These are phyloP conservation scores for Penicillium alfredii DNA, from an alignment of 495 filamentous ascomycete species.

Conservation along the genomic window DNA sequence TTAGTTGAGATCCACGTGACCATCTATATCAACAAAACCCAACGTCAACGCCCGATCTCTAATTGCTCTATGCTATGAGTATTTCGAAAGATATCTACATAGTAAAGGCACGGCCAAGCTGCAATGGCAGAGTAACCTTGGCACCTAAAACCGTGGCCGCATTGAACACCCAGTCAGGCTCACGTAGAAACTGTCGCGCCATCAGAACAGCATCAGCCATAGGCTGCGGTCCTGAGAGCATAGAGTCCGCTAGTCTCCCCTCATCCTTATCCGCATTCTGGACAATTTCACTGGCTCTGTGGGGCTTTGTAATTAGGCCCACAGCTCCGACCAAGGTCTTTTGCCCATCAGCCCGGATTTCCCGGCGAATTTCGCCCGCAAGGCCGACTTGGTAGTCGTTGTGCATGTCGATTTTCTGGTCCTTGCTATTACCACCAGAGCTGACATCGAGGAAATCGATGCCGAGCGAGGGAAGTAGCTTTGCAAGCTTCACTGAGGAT, in stretches of 20 bases:
- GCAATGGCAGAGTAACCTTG: constrained; percentile 48
- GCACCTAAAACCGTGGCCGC: constrained; percentile 56
- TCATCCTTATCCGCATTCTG: constrained; percentile 47
- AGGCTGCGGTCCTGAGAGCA: constrained; percentile 30
- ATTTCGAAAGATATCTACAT: too few species aligned
- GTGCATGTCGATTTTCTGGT: constrained; percentile 50
- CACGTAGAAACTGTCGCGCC: constrained; percentile 58
- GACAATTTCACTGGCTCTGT: constrained; percentile 52
- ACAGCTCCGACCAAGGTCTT: constrained; percentile 64
- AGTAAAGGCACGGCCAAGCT: too few species aligned
- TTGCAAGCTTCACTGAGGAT: constrained; percentile 56
- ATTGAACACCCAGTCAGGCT: constrained; percentile 60
- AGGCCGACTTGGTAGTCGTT: constrained; percentile 59
- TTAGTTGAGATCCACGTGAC: too few species aligned
- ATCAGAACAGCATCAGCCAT: constrained; percentile 60
- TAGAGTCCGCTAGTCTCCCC: constrained; percentile 31
- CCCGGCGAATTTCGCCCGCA: constrained; percentile 52
- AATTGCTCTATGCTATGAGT: too few species aligned
- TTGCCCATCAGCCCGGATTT: constrained; percentile 49
- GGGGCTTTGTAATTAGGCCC: constrained; percentile 60
- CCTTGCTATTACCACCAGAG: constrained; percentile 58
- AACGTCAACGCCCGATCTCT: too few species aligned
- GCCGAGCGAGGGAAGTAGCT: constrained; percentile 56
- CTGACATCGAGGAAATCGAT: constrained; percentile 74
- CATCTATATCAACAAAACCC: too few species aligned